Evolutionary conservation across 352 stramenopile species (phyloP), one percentile per base, ranked within the genome.

Genomic region (Phytophthora cryptogea): DNA sequence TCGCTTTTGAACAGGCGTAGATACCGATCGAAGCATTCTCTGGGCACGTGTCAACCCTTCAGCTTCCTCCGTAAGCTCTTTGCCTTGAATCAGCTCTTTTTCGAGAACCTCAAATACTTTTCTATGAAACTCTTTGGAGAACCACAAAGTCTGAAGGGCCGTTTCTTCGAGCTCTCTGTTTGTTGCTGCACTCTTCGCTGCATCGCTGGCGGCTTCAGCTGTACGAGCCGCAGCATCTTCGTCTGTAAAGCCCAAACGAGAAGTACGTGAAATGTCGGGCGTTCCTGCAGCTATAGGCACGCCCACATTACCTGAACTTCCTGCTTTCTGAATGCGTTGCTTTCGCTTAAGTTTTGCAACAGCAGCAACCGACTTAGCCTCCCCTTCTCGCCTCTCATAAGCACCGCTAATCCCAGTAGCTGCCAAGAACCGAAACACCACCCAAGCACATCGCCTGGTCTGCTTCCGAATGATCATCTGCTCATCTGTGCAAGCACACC

Each of bases 101-200:
- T 96, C 87, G 37, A 96, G 80, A 17, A 89, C 68, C 54, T 94
- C 87, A 55, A 94, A 94, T 8, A 93, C 78, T 57, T 96, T 96
- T 39, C 87, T 73, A 35, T 96, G 80, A 10, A 96, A 80, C 51
- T 96, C 87, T 60, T 82, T 89, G 7, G 85, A 92, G 35, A 96
- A 96, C 87, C 87, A 96, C 17, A 96, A 74, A 13, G 72, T 92
- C 52, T 94, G 85, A 3, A 91, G 69, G 30, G 81, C 76, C 4
- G 85, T 83, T 23, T 93, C 78, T 59, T 93, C 76, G 2, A 94
- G 61, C 10, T 90, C 70, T 40, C 83, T 60, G 50, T 87, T 89
- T 14, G 78, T 87, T 28, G 84, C 87, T 9, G 87, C 87, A 36
- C 57, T 81, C 33, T 94, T 94, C 5, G 87, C 87, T 5, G 74